Evolutionary conservation across 306 rosid genomes (phyloP), one percentile per base, ranked within the genome.

Genomic region (Prunus padus): DNA sequence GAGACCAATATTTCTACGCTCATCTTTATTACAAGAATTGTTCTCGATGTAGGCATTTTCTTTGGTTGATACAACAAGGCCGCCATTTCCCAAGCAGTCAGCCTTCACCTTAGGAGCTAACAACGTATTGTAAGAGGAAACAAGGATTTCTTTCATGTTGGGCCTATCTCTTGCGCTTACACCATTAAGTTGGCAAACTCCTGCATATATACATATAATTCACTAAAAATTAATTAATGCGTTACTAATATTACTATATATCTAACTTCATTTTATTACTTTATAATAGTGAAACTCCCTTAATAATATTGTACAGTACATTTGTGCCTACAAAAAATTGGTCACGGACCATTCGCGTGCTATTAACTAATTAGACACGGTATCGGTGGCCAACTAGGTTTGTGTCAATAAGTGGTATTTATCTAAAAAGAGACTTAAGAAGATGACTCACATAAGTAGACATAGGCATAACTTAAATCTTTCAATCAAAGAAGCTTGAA

Each of bases 81-180:
- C 2, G 42, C 3, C 2, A 20, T 74, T 26, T 16, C 88, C 96
- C 86, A 84, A 66, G 81, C 91, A 87, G 11, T 79, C 80, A 51
- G 89, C 81, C 82, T 87, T 89, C 9, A 91, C 88, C 79, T 82
- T 83, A 37, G 97, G 97, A 79, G 91, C 97, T 23, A 93, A 75
- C 73, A 83, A 20, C 51, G 93, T 84, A 87, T 89, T 88, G 81
- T 89, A 91, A 44, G 97, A 85, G n/a, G 88, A 76, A 79, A 91
- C 66, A 62, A 93, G 87, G 81, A 40, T 88, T 72, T 88, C 93
- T 85, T 86, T 93, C 64, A 87, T 76, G 76, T 76, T 87, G 69
- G 96, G 91, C 61, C 71, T 88, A 18, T 88, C 92, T 77, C 82
- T 81, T 77, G 84, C 98, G 63, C 79, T 82, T 79, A 66, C 6